Conservation (phyloP, 305 asterid species). For the Withania somnifera region DNA sequence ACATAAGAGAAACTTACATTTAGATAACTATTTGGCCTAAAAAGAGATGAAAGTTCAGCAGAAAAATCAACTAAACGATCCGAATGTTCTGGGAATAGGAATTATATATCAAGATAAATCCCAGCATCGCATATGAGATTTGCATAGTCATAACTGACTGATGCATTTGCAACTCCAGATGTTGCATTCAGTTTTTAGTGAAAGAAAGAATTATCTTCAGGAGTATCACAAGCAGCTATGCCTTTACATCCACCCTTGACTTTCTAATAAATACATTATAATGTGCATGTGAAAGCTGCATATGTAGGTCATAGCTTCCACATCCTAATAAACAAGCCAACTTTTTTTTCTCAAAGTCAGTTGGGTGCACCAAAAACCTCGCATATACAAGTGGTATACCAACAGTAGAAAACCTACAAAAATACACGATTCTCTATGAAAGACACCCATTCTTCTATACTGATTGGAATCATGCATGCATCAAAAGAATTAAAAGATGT, state of each 20-base stretch:
- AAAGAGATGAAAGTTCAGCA: not conserved
- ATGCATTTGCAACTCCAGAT: not conserved
- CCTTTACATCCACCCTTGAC: not conserved
- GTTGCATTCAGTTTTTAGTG: not conserved
- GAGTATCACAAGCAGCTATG: not conserved
- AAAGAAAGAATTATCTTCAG: not conserved
- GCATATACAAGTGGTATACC: not conserved
- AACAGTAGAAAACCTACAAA: not conserved
- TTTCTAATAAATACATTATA: not conserved
- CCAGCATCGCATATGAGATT: not conserved
- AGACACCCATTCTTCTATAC: not conserved
- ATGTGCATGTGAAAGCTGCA: not conserved
- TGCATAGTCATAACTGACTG: not conserved
- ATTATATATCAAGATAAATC: not conserved
- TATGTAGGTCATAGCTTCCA: not conserved
- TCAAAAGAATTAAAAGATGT: not conserved
- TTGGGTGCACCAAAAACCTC: not conserved
- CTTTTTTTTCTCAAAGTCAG: not conserved
- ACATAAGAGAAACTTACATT: not conserved
- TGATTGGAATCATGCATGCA: not conserved
- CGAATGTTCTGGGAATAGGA: not conserved
- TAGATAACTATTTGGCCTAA: not conserved
- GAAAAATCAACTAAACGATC: not conserved
- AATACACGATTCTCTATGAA: not conserved
- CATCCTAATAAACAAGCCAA: not conserved